Percentiles rank a stretch among this genome's conserved stretches.
phyloP scores from a whole-genome alignment of 495 filamentous ascomycete species.

The Penicillium odoratum region DNA sequence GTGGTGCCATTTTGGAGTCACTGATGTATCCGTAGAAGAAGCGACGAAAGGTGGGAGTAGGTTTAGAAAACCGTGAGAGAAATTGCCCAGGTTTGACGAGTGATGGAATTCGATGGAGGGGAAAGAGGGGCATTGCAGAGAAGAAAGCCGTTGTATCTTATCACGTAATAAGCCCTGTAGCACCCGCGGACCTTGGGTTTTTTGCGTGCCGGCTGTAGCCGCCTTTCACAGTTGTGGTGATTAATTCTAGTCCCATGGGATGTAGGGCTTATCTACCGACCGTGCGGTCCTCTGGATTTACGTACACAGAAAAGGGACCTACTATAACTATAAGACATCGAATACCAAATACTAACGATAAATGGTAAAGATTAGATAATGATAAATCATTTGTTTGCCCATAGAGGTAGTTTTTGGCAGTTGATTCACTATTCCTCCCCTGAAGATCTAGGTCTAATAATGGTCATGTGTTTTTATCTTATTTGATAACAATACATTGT shows the following conservation, averaged over 20 bases:
- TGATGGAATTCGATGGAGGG: slow-evolving; percentile 38
- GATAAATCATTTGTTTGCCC: neutral
- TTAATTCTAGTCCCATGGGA: neutral
- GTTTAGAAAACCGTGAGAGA: slow-evolving; percentile 22
- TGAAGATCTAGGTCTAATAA: neutral
- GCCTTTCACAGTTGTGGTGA: slow-evolving; percentile 21
- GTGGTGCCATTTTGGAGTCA: slow-evolving; percentile 73
- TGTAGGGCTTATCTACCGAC: neutral
- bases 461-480: too few species aligned
- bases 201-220: slow-evolving; percentile 20
- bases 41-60: slow-evolving; percentile 25
- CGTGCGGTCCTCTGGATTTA: neutral
- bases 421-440: neutral
- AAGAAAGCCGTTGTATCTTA: slow-evolving; percentile 19
- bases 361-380: too few species aligned
- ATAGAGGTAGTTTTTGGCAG: neutral
- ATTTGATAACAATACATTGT: neutral
- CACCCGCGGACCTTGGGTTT: slow-evolving; percentile 1
- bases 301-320: neutral
- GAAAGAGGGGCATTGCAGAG: slow-evolving; percentile 44
- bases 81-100: slow-evolving; percentile 24
- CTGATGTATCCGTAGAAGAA: slow-evolving; percentile 48
- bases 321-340: neutral
- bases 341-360: too few species aligned
- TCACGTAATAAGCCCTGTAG: slow-evolving; percentile 30